Base-by-base conservation (phyloP, 306 rosid genomes). In the Pyrus bretschneideri region DNA sequence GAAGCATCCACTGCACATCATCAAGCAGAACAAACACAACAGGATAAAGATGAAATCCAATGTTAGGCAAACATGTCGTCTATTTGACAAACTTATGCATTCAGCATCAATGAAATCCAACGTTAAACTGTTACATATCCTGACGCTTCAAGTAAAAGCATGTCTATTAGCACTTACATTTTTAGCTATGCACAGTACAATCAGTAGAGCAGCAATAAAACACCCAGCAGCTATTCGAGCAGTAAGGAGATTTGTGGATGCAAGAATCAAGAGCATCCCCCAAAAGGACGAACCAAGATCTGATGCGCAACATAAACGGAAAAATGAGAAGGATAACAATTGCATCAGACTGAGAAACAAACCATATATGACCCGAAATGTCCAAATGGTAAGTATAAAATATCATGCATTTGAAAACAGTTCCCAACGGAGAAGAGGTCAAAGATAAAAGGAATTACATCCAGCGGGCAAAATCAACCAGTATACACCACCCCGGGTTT, bases 251-350 rank as follows among this genome's bases (percentile, higher is more conserved):
- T 89, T 87, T 74, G 91, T 89, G 15, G 91, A 89, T 30, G 90
- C 91, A 71, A 89, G 87, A 42, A 89, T 86, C 86, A 89, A 87
- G 54, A 84, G 51, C 93, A 89, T 89, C 33, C 93, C 93, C 91
- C 93, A 89, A 73, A 89, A 87, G 42, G 93, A 77, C 57, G 93
- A 89, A 80, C 93, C 93, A 60, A 89, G 85, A 84, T 89, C 90
- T 89, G 85, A 31, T 38, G 40, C 2, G 13, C 31, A 70, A 80
- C 65, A 70, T 81, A n/a, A 45, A 66, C 18, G 22, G 51, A 76
- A 51, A 78, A 30, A 61, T 49, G 60, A 62, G 3, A 10, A 2
- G 45, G 12, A 42, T 42, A 42, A 42, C 11, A 35, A 15, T 15
- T 19, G 11, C 35, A 12, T 18, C 33, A 52, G 54, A 6, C 45